These are phyloP conservation scores for Naumovozyma dairenensis DNA, from an alignment of 805 yeast genomes.

Conservation along the genomic window DNA sequence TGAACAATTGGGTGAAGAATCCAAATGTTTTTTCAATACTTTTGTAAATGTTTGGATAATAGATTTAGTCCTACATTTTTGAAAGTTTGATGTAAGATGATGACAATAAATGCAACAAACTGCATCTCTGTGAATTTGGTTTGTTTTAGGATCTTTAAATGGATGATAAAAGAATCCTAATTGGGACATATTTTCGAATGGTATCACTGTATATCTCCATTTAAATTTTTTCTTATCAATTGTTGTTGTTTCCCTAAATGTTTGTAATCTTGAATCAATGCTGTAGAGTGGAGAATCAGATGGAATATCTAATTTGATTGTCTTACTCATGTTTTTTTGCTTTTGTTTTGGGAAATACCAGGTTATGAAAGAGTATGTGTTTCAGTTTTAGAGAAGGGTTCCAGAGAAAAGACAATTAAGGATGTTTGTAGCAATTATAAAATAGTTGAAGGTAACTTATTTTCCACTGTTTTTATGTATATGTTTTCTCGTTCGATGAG, in stretches of 20 bases:
- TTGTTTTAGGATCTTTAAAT: slow-evolving; percentile 4
- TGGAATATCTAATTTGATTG: background rate
- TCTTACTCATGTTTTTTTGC: too few relatives aligned
- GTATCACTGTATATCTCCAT: slow-evolving; percentile 27
- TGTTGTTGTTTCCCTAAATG: slow-evolving; percentile 10
- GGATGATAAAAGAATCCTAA: slow-evolving; percentile 25
- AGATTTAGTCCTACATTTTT: slow-evolving; percentile 20
- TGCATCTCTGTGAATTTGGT: slow-evolving; percentile 13
- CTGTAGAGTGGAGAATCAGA: background rate
- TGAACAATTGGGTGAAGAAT: too few relatives aligned
- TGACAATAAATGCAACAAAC: slow-evolving; percentile 21
- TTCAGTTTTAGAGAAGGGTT: too few relatives aligned
- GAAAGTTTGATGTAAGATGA: slow-evolving; percentile 11
- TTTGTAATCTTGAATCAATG: background rate
- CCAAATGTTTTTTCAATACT: slow-evolving; percentile 17
- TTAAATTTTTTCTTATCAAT: slow-evolving; percentile 16
- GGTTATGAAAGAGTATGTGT: too few relatives aligned
- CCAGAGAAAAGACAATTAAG: too few relatives aligned
- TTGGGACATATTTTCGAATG: slow-evolving; percentile 18
- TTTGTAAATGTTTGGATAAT: slow-evolving; percentile 18
- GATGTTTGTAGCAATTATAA: too few relatives aligned
- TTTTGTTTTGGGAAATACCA: too few relatives aligned
- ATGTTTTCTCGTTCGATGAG: too few relatives aligned
- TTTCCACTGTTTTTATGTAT: too few relatives aligned
- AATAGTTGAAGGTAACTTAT: too few relatives aligned